Conservation (phyloP, 495 filamentous ascomycete species). For the Venustampulla echinocandica region DNA sequence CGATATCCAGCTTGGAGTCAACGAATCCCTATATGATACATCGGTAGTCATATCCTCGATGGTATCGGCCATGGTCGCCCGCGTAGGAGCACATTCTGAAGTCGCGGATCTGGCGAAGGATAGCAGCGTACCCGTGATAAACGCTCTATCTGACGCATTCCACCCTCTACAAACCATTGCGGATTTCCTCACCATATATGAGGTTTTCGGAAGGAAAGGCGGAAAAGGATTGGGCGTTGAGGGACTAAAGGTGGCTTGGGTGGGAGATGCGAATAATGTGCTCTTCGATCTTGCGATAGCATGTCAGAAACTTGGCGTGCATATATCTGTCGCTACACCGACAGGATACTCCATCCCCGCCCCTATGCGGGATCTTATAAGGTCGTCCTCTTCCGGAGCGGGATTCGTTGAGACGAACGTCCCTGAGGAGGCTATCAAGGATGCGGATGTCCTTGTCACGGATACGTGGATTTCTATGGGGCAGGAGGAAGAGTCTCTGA, state of each 20-base stretch:
- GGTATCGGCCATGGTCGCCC: constrained; percentile 82
- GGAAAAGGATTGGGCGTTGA: constrained; percentile 54
- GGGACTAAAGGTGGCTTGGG: constrained; percentile 85
- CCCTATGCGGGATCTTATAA: constrained; percentile 60
- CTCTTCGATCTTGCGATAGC: constrained; percentile 85
- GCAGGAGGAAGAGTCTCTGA: constrained; percentile 73
- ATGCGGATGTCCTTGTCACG: constrained; percentile 84
- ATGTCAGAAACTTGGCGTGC: constrained; percentile 75
- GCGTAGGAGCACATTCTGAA: constrained; percentile 76
- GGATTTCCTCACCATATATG: constrained; percentile 85
- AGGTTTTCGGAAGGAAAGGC: constrained; percentile 46
- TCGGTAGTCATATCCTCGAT: constrained; percentile 85
- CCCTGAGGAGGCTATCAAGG: constrained; percentile 82
- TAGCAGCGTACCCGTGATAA: constrained; percentile 86
- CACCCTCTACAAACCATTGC: constrained; percentile 91
- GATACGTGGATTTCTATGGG: constrained; percentile 99
- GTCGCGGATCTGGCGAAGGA: constrained; percentile 69
- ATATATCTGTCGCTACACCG: constrained; percentile 80
- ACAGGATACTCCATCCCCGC: constrained; percentile 68
- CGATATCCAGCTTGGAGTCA: constrained; percentile 94
- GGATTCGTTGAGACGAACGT: constrained; percentile 62
- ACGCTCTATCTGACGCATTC: constrained; percentile 79
- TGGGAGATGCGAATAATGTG: constrained; percentile 96
- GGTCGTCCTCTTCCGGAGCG: constrained; percentile 52
- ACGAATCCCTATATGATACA: constrained; percentile 87